These are phyloP conservation scores for Euphrasia confusa DNA, from an alignment of 257 asterid genomes.

Conservation along the genomic window DNA sequence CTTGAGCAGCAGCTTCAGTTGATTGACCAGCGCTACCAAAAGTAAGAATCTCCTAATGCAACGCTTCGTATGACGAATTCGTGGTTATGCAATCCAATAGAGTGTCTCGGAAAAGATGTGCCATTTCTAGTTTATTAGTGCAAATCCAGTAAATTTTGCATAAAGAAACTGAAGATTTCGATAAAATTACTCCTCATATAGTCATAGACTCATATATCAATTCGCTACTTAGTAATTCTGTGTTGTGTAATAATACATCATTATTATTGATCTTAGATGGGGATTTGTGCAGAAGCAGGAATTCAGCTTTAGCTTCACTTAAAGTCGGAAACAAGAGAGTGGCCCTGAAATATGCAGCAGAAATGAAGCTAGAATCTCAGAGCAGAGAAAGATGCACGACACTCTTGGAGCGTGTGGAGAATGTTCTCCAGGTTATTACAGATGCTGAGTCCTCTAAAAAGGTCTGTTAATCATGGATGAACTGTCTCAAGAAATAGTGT, in stretches of 20 bases:
- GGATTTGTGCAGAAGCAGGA: slow-evolving; percentile 51
- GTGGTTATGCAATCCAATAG: neutral
- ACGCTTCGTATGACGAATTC: neutral
- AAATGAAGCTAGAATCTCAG: slow-evolving; percentile 58
- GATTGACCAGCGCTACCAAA: slow-evolving; percentile 61
- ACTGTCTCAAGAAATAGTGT: slow-evolving; percentile 1
- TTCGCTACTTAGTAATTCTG: neutral
- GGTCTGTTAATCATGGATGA: slow-evolving; percentile 35
- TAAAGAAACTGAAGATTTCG: slow-evolving; percentile 7
- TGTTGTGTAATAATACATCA: neutral
- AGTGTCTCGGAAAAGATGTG: slow-evolving; percentile 13
- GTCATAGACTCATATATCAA: too few relatives aligned
- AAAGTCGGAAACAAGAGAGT: slow-evolving; percentile 49
- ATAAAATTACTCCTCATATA: slow-evolving; percentile 5
- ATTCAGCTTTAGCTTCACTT: slow-evolving; percentile 50
- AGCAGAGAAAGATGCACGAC: slow-evolving; percentile 65
- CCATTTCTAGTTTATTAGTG: slow-evolving; percentile 6
- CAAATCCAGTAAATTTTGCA: neutral
- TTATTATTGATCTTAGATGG: slow-evolving; percentile 3
- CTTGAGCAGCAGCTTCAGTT: slow-evolving; percentile 64
- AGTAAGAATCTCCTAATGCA: slow-evolving; percentile 31
- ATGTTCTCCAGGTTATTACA: slow-evolving; percentile 55
- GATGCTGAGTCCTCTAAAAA: slow-evolving; percentile 77
- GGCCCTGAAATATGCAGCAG: slow-evolving; percentile 63
- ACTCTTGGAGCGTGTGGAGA: slow-evolving; percentile 70